A percentile compares a stretch with the other conserved stretches of the same genome.
Conservation (phyloP, 192 early-diverging fungal species). For the Backusella sp. region DNA sequence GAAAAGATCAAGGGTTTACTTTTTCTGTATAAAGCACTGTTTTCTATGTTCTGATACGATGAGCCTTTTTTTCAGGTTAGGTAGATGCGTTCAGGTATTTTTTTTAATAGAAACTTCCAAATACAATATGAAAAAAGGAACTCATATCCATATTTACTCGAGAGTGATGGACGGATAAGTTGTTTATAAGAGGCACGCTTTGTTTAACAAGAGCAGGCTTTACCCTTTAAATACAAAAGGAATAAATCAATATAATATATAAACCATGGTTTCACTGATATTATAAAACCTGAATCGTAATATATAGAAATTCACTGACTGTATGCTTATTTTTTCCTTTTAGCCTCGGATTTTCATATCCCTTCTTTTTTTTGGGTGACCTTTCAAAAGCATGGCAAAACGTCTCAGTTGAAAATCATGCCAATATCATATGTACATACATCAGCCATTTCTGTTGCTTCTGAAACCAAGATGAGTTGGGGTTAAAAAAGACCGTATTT, state of each 20-base stretch:
- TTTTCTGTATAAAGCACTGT: neutral
- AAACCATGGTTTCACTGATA: neutral
- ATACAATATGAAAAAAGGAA: no score
- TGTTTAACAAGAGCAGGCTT: no score
- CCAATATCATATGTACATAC: neutral
- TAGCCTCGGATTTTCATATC: neutral
- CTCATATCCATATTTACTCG: no score
- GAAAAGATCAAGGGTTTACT: neutral
- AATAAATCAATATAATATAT: no score
- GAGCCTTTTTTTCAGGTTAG: neutral
- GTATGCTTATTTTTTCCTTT: neutral
- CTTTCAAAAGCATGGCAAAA: neutral
- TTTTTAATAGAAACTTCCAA: no score
- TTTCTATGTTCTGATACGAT: neutral
- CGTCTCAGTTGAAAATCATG: neutral
- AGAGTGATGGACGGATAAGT: no score
- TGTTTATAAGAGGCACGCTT: no score
- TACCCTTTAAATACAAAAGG: no score
- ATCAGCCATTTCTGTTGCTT: no score
- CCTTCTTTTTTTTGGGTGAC: neutral
- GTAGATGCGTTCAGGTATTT: neutral
- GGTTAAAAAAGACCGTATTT: no score
- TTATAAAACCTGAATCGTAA: neutral
- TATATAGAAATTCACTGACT: neutral
- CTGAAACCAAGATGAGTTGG: no score